Evolutionary conservation across 495 filamentous ascomycete genomes (phyloP), one percentile per base, ranked within the genome.

Genomic region (Glarea lozoyensis): DNA sequence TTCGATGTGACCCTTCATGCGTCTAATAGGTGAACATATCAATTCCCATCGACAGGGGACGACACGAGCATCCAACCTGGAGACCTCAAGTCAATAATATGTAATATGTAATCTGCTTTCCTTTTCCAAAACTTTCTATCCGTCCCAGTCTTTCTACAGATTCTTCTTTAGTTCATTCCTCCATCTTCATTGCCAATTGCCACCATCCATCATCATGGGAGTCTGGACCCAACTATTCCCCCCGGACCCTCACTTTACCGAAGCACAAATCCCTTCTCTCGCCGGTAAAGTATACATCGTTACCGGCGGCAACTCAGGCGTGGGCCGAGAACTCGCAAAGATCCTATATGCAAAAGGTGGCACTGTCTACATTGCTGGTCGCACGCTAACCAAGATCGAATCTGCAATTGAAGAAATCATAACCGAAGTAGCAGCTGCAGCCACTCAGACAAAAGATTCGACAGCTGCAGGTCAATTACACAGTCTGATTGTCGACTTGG

Each of bases 281-380:
- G 10, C 19, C 4, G 51, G 45, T n/a, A 47, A 50, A 36, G 42
- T 50, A 13, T 54, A 42, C 15, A 45, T 54, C 32, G 43, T 54
- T 20, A 50, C 51, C n/a, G 42, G 51, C 10, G 42, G 39, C n/a
- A 46, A 46, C 37, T 16, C 42, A n/a, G 51, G 51, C 2, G 39
- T 54, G 1, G 51, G 51, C 1, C 25, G 40, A 43, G 66, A 73
- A 48, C 57, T 73, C 11, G 60, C 62, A 22, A 57, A 43, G 37
- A 61, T 70, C 16, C 63, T 74, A 13, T 72, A 64, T 45, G 43
- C 53, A 15, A 61, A 63, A 34, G 65, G 68, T 31, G 73, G 62
- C 16, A 71, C 59, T 2, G 66, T 79, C 32, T 76, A 73, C 57
- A 51, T 76, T 19, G 67, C 69, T n/a, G 61, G 64, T n/a, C 72